These are phyloP conservation scores for Macadamia tetraphylla DNA, from an alignment of 164 flowering plant genomes.

Conservation along the genomic window DNA sequence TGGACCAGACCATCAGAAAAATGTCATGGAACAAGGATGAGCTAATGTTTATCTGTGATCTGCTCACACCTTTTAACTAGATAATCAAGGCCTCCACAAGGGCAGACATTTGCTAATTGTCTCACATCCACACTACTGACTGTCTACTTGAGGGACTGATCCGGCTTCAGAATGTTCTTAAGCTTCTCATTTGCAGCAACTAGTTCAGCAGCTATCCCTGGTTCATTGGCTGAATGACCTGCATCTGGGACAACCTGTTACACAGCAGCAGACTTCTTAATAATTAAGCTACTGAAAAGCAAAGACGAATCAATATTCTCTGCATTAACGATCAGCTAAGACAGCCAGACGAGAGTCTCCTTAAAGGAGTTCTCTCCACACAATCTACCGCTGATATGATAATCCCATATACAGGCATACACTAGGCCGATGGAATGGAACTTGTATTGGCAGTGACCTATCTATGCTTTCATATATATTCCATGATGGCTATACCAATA, in stretches of 20 bases:
- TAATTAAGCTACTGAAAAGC: background rate
- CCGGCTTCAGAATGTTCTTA: slow-evolving; percentile 37
- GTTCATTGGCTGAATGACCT: slow-evolving; percentile 85
- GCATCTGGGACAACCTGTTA: slow-evolving; percentile 68
- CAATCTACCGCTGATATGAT: no score
- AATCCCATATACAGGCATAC: no score
- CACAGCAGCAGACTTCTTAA: background rate
- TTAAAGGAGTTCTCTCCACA: no score
- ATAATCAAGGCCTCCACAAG: background rate
- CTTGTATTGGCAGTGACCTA: no score
- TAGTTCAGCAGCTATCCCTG: slow-evolving; percentile 71
- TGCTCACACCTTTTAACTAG: no score
- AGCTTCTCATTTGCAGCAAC: slow-evolving; percentile 78
- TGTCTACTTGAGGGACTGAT: slow-evolving; percentile 11
- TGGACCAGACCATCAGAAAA: no score
- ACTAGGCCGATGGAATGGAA: no score
- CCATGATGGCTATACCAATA: no score
- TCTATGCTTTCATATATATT: no score
- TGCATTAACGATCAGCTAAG: background rate
- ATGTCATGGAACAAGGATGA: no score
- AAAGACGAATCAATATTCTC: background rate
- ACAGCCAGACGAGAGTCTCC: no score
- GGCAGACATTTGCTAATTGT: background rate
- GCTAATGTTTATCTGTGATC: no score
- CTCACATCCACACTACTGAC: background rate